A percentile compares a stretch with the other conserved stretches of the same genome.
phyloP scores from a whole-genome alignment of 106 monocot species.

The Amphibolis antarctica region DNA sequence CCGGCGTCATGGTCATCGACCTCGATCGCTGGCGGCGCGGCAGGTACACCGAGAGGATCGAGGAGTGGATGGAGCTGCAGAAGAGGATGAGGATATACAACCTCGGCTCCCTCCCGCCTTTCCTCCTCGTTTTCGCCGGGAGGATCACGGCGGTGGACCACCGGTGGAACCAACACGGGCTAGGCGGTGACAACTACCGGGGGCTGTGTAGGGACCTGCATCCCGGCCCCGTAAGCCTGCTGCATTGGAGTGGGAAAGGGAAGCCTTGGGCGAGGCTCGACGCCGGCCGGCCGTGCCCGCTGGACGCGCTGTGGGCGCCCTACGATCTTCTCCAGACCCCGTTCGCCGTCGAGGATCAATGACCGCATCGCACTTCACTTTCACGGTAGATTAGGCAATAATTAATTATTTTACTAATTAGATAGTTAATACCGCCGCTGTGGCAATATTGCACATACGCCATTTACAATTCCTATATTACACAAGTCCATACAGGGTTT shows the following conservation, averaged over 20 bases:
- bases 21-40: background rate
- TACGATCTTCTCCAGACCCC: conserved; percentile 1
- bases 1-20: no score
- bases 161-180: conserved; percentile 3
- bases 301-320: conserved; percentile 5
- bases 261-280: conserved; percentile 5
- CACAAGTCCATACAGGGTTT: no score
- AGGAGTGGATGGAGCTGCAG: conserved; percentile 86
- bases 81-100: conserved; percentile 20
- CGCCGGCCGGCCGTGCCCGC: conserved; percentile 2
- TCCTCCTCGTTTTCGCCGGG: conserved; percentile 18
- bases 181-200: conserved; percentile 6
- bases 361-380: no score
- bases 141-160: conserved; percentile 4
- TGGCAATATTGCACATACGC: no score
- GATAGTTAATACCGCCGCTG: no score
- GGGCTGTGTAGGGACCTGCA: background rate
- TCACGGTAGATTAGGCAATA: no score
- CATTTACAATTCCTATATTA: no score
- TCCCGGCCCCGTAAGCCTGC: conserved; percentile 3
- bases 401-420: no score
- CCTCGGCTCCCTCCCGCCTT: conserved; percentile 70
- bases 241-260: conserved; percentile 8
- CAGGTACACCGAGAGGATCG: conserved; percentile 45
- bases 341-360: background rate